phyloP scores from a whole-genome alignment of 371 early-diverging fungal genomes.

The Mucor velutinosus region DNA sequence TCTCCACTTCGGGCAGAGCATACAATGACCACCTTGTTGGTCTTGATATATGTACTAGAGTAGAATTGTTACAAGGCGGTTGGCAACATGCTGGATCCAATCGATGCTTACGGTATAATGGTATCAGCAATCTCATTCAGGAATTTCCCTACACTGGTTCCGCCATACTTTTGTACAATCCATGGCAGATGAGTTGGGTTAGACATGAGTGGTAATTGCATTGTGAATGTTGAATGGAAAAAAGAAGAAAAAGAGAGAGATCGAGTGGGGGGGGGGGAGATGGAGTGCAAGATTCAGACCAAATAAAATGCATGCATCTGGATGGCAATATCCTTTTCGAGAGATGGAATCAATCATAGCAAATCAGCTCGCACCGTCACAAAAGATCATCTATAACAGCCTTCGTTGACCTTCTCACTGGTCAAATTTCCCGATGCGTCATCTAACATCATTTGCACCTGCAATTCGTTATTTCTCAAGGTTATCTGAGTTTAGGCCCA shows the following conservation, averaged over 20 bases:
- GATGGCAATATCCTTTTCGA: constrained; percentile 3
- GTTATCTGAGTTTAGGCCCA: background rate
- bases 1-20: constrained; percentile 85
- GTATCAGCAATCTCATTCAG: constrained; percentile 55
- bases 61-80: background rate
- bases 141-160: constrained; percentile 88
- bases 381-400: constrained; percentile 20
- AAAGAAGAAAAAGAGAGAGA: background rate
- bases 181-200: constrained; percentile 51
- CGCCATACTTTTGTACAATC: constrained; percentile 89
- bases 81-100: background rate
- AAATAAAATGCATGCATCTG: background rate
- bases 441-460: constrained; percentile 8
- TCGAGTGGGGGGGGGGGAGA: background rate
- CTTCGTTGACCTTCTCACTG: constrained; percentile 12
- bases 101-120: constrained; percentile 57
- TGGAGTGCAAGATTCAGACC: background rate
- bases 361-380: constrained; percentile 23
- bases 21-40: constrained; percentile 73
- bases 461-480: background rate
- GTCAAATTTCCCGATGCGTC: constrained; percentile 10
- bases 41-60: constrained; percentile 38
- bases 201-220: constrained; percentile 14
- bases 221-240: background rate
- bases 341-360: constrained; percentile 15